phyloP scores from a whole-genome alignment of 257 asterid species.

The Solanum raphanifolium region DNA sequence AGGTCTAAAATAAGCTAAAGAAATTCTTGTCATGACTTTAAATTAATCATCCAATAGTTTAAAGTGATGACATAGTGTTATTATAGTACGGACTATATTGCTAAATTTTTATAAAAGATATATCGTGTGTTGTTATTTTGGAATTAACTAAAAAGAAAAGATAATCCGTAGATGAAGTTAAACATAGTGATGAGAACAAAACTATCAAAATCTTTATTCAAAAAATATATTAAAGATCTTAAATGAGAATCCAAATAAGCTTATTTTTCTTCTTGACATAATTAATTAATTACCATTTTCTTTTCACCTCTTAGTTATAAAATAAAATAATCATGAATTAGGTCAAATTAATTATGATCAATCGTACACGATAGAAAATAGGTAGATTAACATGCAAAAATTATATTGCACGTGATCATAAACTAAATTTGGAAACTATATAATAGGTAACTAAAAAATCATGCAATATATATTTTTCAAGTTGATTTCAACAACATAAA shows the following conservation, averaged over 20 bases:
- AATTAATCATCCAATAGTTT: not conserved
- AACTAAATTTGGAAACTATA: not conserved
- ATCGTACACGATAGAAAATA: not conserved
- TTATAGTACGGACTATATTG: not conserved
- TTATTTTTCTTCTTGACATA: not conserved
- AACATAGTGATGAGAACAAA: not conserved
- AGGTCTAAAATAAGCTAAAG: not conserved
- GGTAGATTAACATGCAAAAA: not conserved
- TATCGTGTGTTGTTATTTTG: not conserved
- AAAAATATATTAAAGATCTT: not conserved
- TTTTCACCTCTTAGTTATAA: not conserved
- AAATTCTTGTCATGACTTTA: not conserved
- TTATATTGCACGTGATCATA: not conserved
- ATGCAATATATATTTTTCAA: not conserved
- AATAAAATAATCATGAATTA: not conserved
- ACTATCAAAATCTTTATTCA: not conserved
- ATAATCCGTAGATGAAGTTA: fast-evolving
- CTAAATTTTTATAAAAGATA: no score
- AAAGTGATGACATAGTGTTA: not conserved
- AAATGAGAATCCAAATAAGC: not conserved
- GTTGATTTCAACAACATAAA: not conserved
- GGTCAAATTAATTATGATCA: not conserved
- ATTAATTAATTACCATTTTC: not conserved
- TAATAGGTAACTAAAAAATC: not conserved
- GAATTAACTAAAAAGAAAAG: not conserved